Evolutionary conservation across 257 asterid species (phyloP), one percentile per base, ranked within the genome.

Genomic region (Ilex aquifolium): DNA sequence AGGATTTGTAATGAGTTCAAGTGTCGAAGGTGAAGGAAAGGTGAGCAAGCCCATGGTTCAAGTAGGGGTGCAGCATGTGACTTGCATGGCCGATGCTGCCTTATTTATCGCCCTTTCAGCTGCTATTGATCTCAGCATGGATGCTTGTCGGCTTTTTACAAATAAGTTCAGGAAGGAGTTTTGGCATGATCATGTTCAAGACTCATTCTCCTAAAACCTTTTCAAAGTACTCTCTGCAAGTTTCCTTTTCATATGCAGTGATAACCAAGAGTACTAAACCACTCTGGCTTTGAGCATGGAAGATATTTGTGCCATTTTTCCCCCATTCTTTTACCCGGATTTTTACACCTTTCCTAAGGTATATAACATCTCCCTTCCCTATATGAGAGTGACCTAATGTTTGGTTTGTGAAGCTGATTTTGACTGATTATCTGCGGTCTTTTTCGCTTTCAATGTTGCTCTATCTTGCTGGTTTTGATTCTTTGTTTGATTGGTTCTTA

Each of bases 101-200:
- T 67, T 87, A 0, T 90, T 87, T 39, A 76, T 90, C 2, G 96
- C 95, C 4, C 88, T 90, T 2, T 70, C 95, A 2, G 97, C 97
- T 10, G 97, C 97, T 4, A 69, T 87, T 9, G 97, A 90, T 62
- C 92, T 90, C 3, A 85, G 96, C 67, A 84, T 87, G 90, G 97
- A 90, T 46, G 95, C 97, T 21, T 85, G 95, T 51, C 77, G 90
- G 39, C 77, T 82, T 44, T 90, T 90, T 72, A 78, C 95, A 1
- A 74, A 72, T 16, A 90, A 85, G 46, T 78, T 90, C 2, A 65
- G 95, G 83, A 87, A 85, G 76, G 95, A 90, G 74, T 80, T 87
- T 32, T 77, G 76, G 64, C 65, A 62, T 5, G 88, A 36, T 36
- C 42, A 81, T 3, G 91, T 81, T 4, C 82, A 76, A 31, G 83